Conservation (phyloP, 2,329 filamentous ascomycete genomes). For the Westerdykella sp. region DNA sequence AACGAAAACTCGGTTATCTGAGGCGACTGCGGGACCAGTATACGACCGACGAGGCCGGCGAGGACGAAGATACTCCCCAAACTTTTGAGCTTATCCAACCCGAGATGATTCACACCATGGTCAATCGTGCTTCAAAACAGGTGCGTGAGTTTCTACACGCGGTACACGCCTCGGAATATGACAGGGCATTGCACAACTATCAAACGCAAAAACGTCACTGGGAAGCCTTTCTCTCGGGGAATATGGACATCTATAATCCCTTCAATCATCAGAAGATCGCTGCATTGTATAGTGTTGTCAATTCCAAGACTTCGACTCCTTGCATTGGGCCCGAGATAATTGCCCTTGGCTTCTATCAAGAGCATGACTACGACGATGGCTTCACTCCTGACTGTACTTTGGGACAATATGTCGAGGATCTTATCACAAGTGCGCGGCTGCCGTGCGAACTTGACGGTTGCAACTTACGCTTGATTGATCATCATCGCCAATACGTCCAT, state of each 20-base stretch:
- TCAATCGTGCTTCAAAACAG: slow-evolving; percentile 72
- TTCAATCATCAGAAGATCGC: slow-evolving; percentile 96
- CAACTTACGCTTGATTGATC: slow-evolving; percentile 80
- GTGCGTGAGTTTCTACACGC: slow-evolving; percentile 91
- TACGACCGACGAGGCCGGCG: slow-evolving; percentile 33
- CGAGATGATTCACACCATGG: slow-evolving; percentile 85
- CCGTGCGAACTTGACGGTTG: slow-evolving; percentile 79
- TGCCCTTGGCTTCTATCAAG: slow-evolving; percentile 87
- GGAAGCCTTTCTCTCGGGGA: slow-evolving; percentile 90
- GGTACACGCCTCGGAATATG: slow-evolving; percentile 93
- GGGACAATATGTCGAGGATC: slow-evolving; percentile 89
- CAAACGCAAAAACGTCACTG: slow-evolving; percentile 91
- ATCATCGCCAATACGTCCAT: slow-evolving; percentile 95
- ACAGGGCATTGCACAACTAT: slow-evolving; percentile 90
- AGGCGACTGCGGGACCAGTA: slow-evolving; percentile 75
- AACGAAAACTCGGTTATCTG: slow-evolving; percentile 74
- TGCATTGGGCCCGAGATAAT: slow-evolving; percentile 89
- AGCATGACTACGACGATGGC: slow-evolving; percentile 65
- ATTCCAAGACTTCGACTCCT: slow-evolving; percentile 86
- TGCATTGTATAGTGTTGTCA: slow-evolving; percentile 87
- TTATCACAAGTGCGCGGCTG: slow-evolving; percentile 70
- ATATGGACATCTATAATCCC: slow-evolving; percentile 84
- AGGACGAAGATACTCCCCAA: slow-evolving; percentile 43
- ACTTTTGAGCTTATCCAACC: slow-evolving; percentile 88
- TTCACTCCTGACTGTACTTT: slow-evolving; percentile 81